Base-by-base conservation (phyloP, 306 rosid species). In the Gleditsia sinensis region DNA sequence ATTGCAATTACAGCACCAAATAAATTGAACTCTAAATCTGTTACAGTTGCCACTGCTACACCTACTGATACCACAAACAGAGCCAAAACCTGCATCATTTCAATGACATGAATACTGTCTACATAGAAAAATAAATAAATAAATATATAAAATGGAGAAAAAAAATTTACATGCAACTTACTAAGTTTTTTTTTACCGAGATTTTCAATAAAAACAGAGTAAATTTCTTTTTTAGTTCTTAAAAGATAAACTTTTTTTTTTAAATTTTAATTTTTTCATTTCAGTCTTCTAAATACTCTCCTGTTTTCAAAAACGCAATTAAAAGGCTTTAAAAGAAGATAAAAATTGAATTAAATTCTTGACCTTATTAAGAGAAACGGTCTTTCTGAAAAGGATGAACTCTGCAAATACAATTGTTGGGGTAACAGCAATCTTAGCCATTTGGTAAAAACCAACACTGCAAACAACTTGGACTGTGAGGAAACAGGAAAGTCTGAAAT, bases 351-450 rank as follows among this genome's bases (percentile, higher is more conserved):
- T 0, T 16, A 60, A 9, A 37, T 76, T 30, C 53, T 62, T 75
- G 21, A 87, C 99, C 97, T 90, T 94, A 48, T 79, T 82, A 1
- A 46, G 83, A 55, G 96, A 82, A 59, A 92, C 83, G 51, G 81
- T 87, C 76, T 88, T 94, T 27, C 75, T 68, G 80, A 83, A 84
- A 75, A 92, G 89, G 48, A 94, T 56, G 83, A 94, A 92, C 85
- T 94, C 93, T 2, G 92, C 91, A 1, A 92, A 72, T 75, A 94
- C 99, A 79, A 94, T 92, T 59, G 97, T 91, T 24, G 97, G 99
- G 25, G 99, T 94, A 40, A 94, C 97, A 54, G 96, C 96, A 86
- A 94, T 94, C 84, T 94, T 94, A 50, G 99, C 95, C 99, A 94
- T 91, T 83, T 94, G 99, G 87, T 92, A 92, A 90, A 94, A 94